Evolutionary conservation across 768 basidiomycete species (phyloP).

Genomic region (Mycena haematopus): DNA sequence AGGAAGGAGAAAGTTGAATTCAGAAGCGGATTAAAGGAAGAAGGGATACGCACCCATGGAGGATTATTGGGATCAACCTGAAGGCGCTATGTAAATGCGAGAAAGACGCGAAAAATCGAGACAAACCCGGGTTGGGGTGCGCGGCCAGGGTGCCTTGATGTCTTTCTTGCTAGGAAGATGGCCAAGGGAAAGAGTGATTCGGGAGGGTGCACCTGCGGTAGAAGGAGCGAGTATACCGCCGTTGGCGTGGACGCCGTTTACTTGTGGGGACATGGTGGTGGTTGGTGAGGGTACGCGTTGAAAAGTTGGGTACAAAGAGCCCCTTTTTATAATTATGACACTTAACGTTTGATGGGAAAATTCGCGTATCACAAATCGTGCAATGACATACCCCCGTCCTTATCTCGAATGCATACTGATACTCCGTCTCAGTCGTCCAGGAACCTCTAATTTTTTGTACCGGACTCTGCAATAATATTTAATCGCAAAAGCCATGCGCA

Average conservation of each 20-base stretch:
- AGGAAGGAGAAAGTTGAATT: too few species aligned
- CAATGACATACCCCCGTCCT: not conserved
- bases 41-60: constrained; percentile 47
- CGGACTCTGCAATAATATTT: not conserved
- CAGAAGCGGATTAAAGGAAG: too few species aligned
- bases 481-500: not conserved
- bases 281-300: not conserved
- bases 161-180: constrained; percentile 77
- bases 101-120: not conserved
- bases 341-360: not conserved
- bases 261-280: not conserved
- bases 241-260: constrained; percentile 2
- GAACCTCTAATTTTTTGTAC: not conserved
- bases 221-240: constrained; percentile 28
- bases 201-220: constrained; percentile 53
- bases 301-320: not conserved
- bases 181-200: constrained; percentile 74
- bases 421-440: too few species aligned
- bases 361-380: not conserved
- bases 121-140: constrained; percentile 63
- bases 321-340: not conserved
- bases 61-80: constrained; percentile 86
- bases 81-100: not conserved
- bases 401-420: too few species aligned
- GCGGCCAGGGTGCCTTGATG: constrained; percentile 75